Percentiles rank a stretch among this genome's conserved stretches.
These are phyloP conservation scores for Exophiala sp. DNA, from an alignment of 2,329 filamentous ascomycete genomes.

Conservation along the genomic window DNA sequence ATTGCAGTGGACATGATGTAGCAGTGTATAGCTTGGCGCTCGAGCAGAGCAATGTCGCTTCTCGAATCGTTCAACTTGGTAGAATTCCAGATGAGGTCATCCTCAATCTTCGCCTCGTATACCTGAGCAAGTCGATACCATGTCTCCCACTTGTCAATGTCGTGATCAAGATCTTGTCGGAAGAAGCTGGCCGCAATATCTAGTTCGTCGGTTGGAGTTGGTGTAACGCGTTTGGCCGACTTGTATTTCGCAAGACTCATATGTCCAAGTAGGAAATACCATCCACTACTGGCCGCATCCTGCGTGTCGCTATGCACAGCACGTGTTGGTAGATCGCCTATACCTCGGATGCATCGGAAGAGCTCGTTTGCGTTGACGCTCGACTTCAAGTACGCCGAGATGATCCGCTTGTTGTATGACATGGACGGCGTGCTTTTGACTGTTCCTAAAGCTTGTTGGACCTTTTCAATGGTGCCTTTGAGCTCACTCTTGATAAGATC, in stretches of 20 bases:
- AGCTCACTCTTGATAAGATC: constrained; percentile 89
- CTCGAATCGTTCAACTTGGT: constrained; percentile 88
- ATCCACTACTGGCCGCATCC: constrained; percentile 71
- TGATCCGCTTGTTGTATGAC: constrained; percentile 80
- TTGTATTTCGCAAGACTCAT: constrained; percentile 84
- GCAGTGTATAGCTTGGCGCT: constrained; percentile 79
- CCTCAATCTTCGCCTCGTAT: constrained; percentile 83
- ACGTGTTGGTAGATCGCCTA: constrained; percentile 69
- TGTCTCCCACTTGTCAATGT: constrained; percentile 77
- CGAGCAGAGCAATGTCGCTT: constrained; percentile 67
- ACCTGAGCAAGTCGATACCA: constrained; percentile 88
- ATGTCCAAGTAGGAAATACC: constrained; percentile 89
- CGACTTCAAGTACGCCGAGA: constrained; percentile 75
- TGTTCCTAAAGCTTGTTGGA: constrained; percentile 80
- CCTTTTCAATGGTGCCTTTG: constrained; percentile 84
- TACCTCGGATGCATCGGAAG: constrained; percentile 75
- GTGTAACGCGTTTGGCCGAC: constrained; percentile 71
- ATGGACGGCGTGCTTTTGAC: constrained; percentile 76
- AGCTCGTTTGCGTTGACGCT: constrained; percentile 78
- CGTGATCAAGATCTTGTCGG: constrained; percentile 77
- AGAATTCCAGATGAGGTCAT: constrained; percentile 81
- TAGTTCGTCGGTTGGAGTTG: constrained; percentile 77
- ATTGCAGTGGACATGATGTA: constrained; percentile 67
- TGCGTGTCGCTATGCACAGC: constrained; percentile 67
- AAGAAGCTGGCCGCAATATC: constrained; percentile 78